These are phyloP conservation scores for Aquanectria penicillioides DNA, from an alignment of 2,329 filamentous ascomycete species.

Conservation along the genomic window DNA sequence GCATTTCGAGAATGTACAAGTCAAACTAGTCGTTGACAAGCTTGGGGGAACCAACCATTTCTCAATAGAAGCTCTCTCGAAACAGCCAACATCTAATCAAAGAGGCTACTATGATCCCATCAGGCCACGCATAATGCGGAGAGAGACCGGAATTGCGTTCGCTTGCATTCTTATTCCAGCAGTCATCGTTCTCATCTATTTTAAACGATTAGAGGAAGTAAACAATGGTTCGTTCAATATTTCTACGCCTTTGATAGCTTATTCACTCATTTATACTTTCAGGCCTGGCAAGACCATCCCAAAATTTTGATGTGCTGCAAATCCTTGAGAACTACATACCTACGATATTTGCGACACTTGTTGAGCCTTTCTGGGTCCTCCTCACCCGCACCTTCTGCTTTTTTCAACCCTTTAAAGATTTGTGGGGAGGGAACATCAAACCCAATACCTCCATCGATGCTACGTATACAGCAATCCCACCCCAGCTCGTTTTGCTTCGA, in stretches of 20 bases:
- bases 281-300: background rate
- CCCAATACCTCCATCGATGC: background rate
- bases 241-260: background rate
- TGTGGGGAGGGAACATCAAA: background rate
- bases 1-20: background rate
- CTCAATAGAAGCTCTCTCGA: background rate
- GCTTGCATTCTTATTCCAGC: background rate
- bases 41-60: background rate
- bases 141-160: background rate
- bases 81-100: background rate
- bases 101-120: background rate
- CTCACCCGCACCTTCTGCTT: background rate
- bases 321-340: slow-evolving; percentile 2
- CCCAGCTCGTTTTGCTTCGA: background rate
- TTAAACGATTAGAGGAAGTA: background rate
- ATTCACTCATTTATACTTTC: background rate
- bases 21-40: background rate
- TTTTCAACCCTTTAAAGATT: slow-evolving; percentile 4
- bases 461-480: background rate
- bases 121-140: background rate
- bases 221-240: background rate
- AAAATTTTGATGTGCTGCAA: background rate
- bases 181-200: background rate
- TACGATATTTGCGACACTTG: slow-evolving; percentile 1
- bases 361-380: slow-evolving; percentile 1